Percentiles rank a stretch among this genome's conserved stretches.
phyloP scores from a whole-genome alignment of 2,329 filamentous ascomycete genomes.

The Epichloe glyceriae region DNA sequence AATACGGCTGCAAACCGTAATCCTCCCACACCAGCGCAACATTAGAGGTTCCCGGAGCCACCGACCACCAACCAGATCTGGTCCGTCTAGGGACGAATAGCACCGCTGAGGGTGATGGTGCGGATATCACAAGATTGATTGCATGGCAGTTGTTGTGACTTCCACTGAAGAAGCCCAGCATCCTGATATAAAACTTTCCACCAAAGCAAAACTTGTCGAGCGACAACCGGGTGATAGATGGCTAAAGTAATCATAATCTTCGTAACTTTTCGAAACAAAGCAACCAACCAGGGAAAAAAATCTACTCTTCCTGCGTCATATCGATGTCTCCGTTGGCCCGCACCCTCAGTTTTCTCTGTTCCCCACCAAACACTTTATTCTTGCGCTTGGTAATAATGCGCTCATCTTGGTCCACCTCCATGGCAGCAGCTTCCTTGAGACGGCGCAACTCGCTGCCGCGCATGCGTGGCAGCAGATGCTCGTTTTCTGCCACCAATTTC shows the following conservation, averaged over 20 bases:
- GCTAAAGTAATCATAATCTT: not conserved
- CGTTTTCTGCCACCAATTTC: slow-evolving; percentile 82
- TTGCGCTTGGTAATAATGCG: slow-evolving; percentile 14
- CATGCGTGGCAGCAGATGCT: slow-evolving; percentile 75
- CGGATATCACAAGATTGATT: too few species aligned
- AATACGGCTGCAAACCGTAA: too few species aligned
- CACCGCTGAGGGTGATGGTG: too few species aligned
- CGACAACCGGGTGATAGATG: not conserved
- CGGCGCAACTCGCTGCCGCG: slow-evolving; percentile 48
- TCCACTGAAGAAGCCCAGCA: not conserved
- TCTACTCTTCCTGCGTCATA: slow-evolving; percentile 13
- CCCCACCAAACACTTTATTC: slow-evolving; percentile 28
- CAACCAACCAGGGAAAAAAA: not conserved
- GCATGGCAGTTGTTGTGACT: too few species aligned
- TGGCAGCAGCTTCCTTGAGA: slow-evolving; percentile 40
- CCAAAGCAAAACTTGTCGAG: not conserved
- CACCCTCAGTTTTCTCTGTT: slow-evolving; percentile 27
- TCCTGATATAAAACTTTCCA: not conserved
- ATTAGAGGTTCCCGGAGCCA: too few species aligned
- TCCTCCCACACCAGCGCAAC: too few species aligned
- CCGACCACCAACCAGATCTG: too few species aligned
- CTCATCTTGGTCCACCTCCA: slow-evolving; percentile 16
- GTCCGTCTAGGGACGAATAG: too few species aligned
- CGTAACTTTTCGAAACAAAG: not conserved
- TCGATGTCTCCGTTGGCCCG: slow-evolving; percentile 24